These are phyloP conservation scores for Gonapodya sp. DNA, from an alignment of 192 early-diverging fungal genomes.

Conservation along the genomic window DNA sequence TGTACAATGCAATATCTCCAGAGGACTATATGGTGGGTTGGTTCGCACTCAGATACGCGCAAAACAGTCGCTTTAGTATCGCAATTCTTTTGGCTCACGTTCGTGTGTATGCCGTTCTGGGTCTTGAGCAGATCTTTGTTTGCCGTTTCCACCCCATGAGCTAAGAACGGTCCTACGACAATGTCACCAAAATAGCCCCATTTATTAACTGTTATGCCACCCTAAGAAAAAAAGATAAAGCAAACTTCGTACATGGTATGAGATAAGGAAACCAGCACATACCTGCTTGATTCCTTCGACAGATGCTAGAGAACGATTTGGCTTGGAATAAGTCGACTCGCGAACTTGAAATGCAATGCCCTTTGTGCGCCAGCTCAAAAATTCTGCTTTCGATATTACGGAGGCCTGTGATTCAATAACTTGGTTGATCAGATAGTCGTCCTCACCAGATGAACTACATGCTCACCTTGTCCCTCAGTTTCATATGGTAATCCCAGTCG, in stretches of 20 bases:
- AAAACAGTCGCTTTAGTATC: background rate
- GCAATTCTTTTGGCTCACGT: slow-evolving; percentile 9
- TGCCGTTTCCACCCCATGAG: slow-evolving; percentile 36
- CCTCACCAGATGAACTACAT: background rate
- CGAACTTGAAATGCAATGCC: slow-evolving; percentile 37
- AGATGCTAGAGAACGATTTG: slow-evolving; percentile 41
- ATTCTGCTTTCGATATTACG: slow-evolving; percentile 34
- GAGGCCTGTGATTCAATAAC: slow-evolving; percentile 17
- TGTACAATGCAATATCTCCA: background rate
- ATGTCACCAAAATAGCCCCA: slow-evolving; percentile 50
- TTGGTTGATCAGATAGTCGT: too few species aligned
- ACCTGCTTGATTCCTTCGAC: slow-evolving; percentile 29
- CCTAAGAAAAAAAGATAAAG: background rate
- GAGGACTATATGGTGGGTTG: too few species aligned
- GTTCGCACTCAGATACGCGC: too few species aligned
- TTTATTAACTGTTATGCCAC: slow-evolving; percentile 28
- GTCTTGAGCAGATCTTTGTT: slow-evolving; percentile 34
- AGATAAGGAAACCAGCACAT: background rate
- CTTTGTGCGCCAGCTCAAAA: slow-evolving; percentile 24
- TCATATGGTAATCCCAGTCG: slow-evolving; percentile 59
- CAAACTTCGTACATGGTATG: background rate
- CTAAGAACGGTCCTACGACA: slow-evolving; percentile 38
- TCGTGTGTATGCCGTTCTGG: slow-evolving; percentile 26
- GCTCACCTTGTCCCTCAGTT: slow-evolving; percentile 28
- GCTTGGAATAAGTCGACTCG: slow-evolving; percentile 17